Base-by-base conservation (phyloP, 352 stramenopile species). In the Pythium brassicae region DNA sequence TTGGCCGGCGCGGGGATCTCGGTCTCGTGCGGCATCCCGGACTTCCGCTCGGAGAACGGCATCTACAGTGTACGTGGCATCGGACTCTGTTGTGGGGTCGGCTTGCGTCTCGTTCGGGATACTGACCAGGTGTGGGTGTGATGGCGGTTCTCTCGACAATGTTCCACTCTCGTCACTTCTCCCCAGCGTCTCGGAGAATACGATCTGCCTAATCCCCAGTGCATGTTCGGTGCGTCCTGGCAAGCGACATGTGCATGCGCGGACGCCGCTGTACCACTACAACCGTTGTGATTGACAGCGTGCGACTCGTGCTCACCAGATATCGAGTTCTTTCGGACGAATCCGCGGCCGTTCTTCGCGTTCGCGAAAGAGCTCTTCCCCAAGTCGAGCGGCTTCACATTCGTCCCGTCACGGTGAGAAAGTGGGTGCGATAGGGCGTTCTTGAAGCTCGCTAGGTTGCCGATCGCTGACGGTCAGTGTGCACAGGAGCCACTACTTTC, bases 21-120 rank as follows among this genome's bases (percentile, higher is more conserved):
- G 10, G 95, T 98, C 14, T 97, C 89, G 7, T 98, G 95, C 59
- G 97, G 97, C 19, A 99, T 99, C 63, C 97, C 97, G 0, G 97
- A 99, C 65, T 99, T 99, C 69, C 93, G 97, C 19, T 98, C 92
- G 5, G 79, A 94, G 55, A 93, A 93, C 55, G 87, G 87, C 53
- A 95, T 95, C 47, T 96, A 96, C 66, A 92, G 75, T 39, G 83
- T 95, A 80, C 55, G 83, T 89, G 40, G 12, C n/a, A 5, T 10
- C 42, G n/a, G 14, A 14, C 59, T 32, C 44, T n/a, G 27, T 19
- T 32, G 40, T 3, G 19, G 9, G 5, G 44, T 37, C 1, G 37
- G 35, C 25, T 32, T 22, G 40, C 14, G 25, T 22, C 14, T 22
- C 29, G 12, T 4, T 43, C 23, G 25, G 22, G 12, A 15, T 14